Evolutionary conservation across 495 filamentous ascomycete genomes (phyloP).

Genomic region (Coniosporium apollinis): DNA sequence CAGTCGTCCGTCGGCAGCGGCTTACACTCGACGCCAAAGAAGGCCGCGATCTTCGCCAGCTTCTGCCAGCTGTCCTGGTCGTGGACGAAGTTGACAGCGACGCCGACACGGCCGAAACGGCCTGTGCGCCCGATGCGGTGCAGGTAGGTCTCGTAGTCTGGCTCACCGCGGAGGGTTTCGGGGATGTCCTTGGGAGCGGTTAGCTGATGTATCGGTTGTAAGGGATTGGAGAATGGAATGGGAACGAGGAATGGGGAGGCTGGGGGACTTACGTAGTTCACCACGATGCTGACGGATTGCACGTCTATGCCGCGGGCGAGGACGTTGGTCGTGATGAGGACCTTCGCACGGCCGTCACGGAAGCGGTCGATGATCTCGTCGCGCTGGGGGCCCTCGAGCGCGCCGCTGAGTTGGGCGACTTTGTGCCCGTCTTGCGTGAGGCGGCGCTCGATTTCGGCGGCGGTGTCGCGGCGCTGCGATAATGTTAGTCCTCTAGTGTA

Average conservation of each 20-base stretch:
- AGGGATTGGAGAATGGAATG: no score
- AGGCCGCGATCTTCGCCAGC: constrained; percentile 56
- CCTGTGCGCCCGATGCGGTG: constrained; percentile 97
- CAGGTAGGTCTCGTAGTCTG: constrained; percentile 87
- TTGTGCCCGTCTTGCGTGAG: constrained; percentile 83
- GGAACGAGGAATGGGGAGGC: background rate
- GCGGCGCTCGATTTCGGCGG: constrained; percentile 61
- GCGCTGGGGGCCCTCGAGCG: constrained; percentile 64
- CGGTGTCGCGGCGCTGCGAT: constrained; percentile 66
- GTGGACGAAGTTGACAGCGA: constrained; percentile 80
- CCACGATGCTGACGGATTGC: constrained; percentile 86
- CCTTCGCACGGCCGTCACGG: constrained; percentile 71
- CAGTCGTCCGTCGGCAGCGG: constrained; percentile 54
- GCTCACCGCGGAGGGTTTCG: constrained; percentile 26
- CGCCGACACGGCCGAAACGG: constrained; percentile 92
- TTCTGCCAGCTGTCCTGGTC: constrained; percentile 59
- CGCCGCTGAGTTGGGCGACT: constrained; percentile 75
- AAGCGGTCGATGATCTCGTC: constrained; percentile 79
- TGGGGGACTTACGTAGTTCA: constrained; percentile 62
- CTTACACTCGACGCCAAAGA: constrained; percentile 45
- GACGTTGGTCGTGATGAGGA: constrained; percentile 98
- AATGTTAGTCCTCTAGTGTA: constrained; percentile 1
- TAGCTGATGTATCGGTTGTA: constrained; percentile 30
- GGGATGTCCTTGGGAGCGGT: constrained; percentile 32
- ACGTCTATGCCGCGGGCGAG: constrained; percentile 95